Conservation (phyloP, 179 eudicot species). For the Silene noctiflora region DNA sequence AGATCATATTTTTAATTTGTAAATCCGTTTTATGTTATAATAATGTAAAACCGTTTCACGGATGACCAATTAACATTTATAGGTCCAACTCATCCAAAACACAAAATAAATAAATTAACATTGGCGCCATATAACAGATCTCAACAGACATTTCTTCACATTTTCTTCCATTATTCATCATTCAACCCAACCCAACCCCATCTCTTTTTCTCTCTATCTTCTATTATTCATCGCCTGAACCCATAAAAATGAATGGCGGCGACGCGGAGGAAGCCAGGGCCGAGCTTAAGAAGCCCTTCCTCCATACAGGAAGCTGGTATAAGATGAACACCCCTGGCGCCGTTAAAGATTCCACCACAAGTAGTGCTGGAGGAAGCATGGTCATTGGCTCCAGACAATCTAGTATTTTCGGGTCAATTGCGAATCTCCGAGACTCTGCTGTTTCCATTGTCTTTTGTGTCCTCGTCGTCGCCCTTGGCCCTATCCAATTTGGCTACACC, state of each 20-base stretch:
- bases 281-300: slow-evolving; percentile 62
- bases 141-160: neutral
- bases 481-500: slow-evolving; percentile 79
- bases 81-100: too few species aligned
- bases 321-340: slow-evolving; percentile 31
- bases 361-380: slow-evolving; percentile 14
- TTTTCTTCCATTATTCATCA: neutral
- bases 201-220: neutral
- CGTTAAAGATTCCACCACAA: slow-evolving; percentile 7
- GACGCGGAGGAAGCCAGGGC: slow-evolving; percentile 35
- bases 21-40: too few species aligned
- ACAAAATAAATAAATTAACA: slow-evolving; percentile 5
- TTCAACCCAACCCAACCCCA: neutral
- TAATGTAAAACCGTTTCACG: too few species aligned
- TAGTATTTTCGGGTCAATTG: slow-evolving; percentile 54
- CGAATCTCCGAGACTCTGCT: slow-evolving; percentile 40
- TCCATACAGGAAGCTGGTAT: slow-evolving; percentile 89
- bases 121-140: slow-evolving; percentile 27
- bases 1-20: too few species aligned
- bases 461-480: slow-evolving; percentile 72
- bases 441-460: slow-evolving; percentile 74
- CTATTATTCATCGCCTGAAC: neutral
- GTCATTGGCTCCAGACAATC: slow-evolving; percentile 43
- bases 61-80: too few species aligned
- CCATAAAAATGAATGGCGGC: slow-evolving; percentile 25